Percentiles rank a stretch among this genome's conserved stretches.
phyloP scores from a whole-genome alignment of 208 protist species.

The Vickermania spadyakhi region DNA sequence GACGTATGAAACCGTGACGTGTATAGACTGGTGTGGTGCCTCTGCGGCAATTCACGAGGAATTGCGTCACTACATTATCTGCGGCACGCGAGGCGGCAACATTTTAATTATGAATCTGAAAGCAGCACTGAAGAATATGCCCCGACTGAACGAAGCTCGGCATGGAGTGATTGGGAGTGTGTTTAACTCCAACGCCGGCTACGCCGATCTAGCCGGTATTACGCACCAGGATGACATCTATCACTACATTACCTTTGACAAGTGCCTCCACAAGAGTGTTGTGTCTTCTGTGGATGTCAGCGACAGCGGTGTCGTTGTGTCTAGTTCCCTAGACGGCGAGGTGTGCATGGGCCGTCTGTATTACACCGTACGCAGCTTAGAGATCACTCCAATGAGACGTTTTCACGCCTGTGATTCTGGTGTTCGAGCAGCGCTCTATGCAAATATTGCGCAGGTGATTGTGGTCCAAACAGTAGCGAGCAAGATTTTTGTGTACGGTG shows the following conservation, averaged over 20 bases:
- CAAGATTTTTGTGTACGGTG: conserved; percentile 23
- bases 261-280: conserved; percentile 15
- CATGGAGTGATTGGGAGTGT: conserved; percentile 6
- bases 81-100: conserved; percentile 29
- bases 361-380: conserved; percentile 1
- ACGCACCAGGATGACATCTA: conserved; percentile 5
- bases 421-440: conserved; percentile 21
- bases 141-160: conserved; percentile 11
- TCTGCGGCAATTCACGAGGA: conserved; percentile 6
- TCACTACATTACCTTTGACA: conserved; percentile 14
- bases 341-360: conserved; percentile 23
- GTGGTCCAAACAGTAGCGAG: conserved; percentile 29
- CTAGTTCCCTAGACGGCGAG: conserved; percentile 28
- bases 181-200: conserved; percentile 9
- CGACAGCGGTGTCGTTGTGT: conserved; percentile 17
- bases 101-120: conserved; percentile 22
- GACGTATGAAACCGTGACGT: conserved; percentile 40
- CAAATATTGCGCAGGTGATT: conserved; percentile 21
- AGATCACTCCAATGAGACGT: conserved; percentile 5
- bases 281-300: conserved; percentile 18
- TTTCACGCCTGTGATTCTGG: conserved; percentile 19
- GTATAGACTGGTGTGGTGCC: conserved; percentile 39
- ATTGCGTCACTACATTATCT: conserved; percentile 24
- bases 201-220: conserved; percentile 2
- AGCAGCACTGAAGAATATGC: conserved; percentile 18